Base-by-base conservation (phyloP, 306 rosid genomes). In the Glycyrrhiza uralensis region DNA sequence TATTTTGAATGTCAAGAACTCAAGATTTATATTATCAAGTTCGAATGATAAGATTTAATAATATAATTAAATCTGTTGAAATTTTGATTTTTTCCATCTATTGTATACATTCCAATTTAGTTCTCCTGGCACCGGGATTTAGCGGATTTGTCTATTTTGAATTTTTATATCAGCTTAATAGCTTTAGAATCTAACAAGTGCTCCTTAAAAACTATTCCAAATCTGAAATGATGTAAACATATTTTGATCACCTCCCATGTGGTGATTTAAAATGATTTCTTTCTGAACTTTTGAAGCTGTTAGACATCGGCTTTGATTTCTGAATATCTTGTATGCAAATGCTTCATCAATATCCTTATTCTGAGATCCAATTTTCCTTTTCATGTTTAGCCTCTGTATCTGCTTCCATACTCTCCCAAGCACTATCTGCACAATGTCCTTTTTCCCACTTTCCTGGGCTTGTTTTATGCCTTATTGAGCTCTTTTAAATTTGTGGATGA, bases 381-480 rank as follows among this genome's bases (percentile, higher is more conserved):
- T 26, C 20, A 44, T 13, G 35, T 70, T 63, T 67, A 59, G 74
- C 45, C 51, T 80, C 3, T 20, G 66, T 33, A 24, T 52, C 42
- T 60, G 56, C 14, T 22, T 36, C 15, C 44, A 17, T 20, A 19
- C 26, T 22, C 50, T 28, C 51, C 47, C 24, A 57, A 14, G 38
- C 4, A 70, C 63, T 19, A 64, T 61, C 60, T 36, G 46, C 71
- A 56, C 22, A 42, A 22, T 55, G 28, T 38, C 45, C 28, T 55
- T 80, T 44, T 15, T 54, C 29, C 46, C 42, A 28, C 64, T 70
- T 60, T 36, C 71, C 11, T 24, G 1, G 3, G 59, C 52, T 0
- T 56, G 26, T 63, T 36, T 3, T 32, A 14, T 80, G 46, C 30
- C 15, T 29, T 65, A 44, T 59, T 29, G 51, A 1, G 6, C n/a